Base-by-base conservation (phyloP, 441 rosid species). In the Syzygium malaccense region DNA sequence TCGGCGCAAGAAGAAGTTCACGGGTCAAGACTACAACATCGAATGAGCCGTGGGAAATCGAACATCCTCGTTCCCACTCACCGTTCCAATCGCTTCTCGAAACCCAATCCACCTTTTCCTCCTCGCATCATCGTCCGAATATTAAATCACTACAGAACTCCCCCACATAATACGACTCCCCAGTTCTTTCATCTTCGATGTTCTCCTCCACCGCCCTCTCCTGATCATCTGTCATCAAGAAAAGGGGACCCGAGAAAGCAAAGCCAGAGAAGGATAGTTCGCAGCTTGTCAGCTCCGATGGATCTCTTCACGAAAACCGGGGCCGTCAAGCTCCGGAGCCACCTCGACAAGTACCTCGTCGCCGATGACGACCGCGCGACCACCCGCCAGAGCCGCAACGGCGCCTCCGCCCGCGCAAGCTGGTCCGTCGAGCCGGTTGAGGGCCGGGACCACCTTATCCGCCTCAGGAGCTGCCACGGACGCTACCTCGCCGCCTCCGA, bases 271-370 rank as follows among this genome's bases (percentile, higher is more conserved):
- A 20, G 49, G 15, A 17, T 41, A 75, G n/a, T 41, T 23, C n/a
- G 0, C 26, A 3, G 51, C 51, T 64, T 9, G n/a, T 4, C 18
- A 75, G 17, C 83, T 41, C 51, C 51, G 10, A 95, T 95, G 97
- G 97, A 95, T 90, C 19, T 94, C 23, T 93, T 95, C 91, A 88
- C 89, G 86, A 91, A 94, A 86, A 86, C 93, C 2, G 90, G 89
- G 89, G 93, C 89, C 26, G 95, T 94, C 20, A 94, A 91, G 91
- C 90, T 95, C 86, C 91, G 94, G 12, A 92, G 96, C 93, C 97
- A 94, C 88, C 94, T 93, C 7, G 94, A 93, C 86, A 95, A 95
- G 88, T 94, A 94, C 25, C 54, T 60, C 19, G 83, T 85, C 68
- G 88, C 90, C 60, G 90, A 86, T 64, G 88, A 71, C 71, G 90